These are phyloP conservation scores for Debaryomyces sp. DNA, from an alignment of 1,139 yeast species.

Conservation along the genomic window DNA sequence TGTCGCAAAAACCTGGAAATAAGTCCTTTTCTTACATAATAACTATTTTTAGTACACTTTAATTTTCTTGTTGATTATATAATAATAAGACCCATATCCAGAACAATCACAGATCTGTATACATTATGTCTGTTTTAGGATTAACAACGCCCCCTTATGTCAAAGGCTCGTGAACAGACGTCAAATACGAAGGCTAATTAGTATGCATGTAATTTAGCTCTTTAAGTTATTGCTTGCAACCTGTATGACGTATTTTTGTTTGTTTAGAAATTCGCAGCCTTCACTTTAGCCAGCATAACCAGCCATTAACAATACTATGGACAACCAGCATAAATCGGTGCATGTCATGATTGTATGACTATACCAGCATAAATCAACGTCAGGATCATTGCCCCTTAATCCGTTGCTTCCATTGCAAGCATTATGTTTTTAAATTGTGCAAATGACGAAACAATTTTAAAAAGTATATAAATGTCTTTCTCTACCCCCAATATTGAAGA, in stretches of 20 bases:
- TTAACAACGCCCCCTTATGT: neutral
- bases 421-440: neutral
- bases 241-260: conserved; percentile 6
- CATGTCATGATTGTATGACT: neutral
- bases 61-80: neutral
- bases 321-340: conserved; percentile 2
- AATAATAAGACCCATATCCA: neutral
- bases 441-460: neutral
- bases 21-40: neutral
- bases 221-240: neutral
- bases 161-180: neutral
- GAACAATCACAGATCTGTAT: neutral
- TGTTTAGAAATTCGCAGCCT: conserved; percentile 5
- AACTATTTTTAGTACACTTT: neutral
- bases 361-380: conserved; percentile 6
- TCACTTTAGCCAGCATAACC: conserved; percentile 7
- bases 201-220: neutral
- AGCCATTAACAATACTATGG: conserved; percentile 2
- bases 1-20: neutral
- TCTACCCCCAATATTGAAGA: neutral
- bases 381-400: conserved; percentile 1
- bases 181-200: neutral
- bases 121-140: neutral
- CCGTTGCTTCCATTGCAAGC: conserved; percentile 1
- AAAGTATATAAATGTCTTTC: conserved; percentile 4